Evolutionary conservation across 2,329 filamentous ascomycete species (phyloP).

Genomic region (Phialemoniopsis sp.): DNA sequence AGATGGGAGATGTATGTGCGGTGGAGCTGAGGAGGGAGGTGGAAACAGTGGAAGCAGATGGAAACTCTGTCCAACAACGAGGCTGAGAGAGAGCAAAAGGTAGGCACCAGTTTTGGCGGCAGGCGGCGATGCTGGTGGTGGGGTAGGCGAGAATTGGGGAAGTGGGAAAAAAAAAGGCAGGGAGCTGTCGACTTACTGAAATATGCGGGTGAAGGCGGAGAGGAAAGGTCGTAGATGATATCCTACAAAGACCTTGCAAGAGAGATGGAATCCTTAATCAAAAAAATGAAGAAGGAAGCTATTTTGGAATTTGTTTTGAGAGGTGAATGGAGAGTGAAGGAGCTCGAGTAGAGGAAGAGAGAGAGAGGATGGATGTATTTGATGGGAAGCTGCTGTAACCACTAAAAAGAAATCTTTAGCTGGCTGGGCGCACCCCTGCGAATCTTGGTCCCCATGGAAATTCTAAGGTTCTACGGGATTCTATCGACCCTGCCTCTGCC

Average conservation of each 20-base stretch:
- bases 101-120: not conserved
- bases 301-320: not conserved
- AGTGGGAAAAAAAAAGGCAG: not conserved
- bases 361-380: slow-evolving; percentile 7
- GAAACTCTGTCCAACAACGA: not conserved
- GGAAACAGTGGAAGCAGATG: slow-evolving; percentile 1
- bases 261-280: not conserved
- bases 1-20: not conserved
- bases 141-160: slow-evolving; percentile 2
- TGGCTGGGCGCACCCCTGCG: slow-evolving; percentile 15
- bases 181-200: slow-evolving; percentile 1
- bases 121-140: slow-evolving; percentile 2
- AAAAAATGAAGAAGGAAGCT: slow-evolving; percentile 1
- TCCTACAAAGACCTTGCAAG: not conserved
- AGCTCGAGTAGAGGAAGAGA: not conserved
- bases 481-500: slow-evolving; percentile 22
- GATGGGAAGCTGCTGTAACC: slow-evolving; percentile 13
- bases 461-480: slow-evolving; percentile 25
- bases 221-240: not conserved
- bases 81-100: slow-evolving; percentile 1
- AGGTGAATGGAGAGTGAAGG: not conserved
- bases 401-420: slow-evolving; percentile 21
- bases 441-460: slow-evolving; percentile 14
- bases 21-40: not conserved
- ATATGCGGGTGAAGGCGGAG: not conserved